phyloP scores from a whole-genome alignment of 371 early-diverging fungal genomes.

The Mucor indicus region DNA sequence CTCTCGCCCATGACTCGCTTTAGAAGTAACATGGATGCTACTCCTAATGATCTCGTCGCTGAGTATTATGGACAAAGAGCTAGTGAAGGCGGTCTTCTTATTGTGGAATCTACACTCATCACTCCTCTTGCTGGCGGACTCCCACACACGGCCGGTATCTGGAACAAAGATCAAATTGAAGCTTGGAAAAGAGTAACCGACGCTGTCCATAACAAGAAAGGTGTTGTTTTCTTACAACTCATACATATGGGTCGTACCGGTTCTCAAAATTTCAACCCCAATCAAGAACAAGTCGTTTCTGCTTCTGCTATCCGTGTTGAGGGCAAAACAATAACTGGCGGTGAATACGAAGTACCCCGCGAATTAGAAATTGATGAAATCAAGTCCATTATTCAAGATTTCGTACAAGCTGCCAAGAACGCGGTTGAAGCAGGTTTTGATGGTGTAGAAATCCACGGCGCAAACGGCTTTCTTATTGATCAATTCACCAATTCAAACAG shows the following conservation, averaged over 20 bases:
- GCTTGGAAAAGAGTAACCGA: too few species aligned
- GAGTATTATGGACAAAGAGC: too few species aligned
- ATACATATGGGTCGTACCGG: conserved; percentile 37
- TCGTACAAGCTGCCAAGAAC: conserved; percentile 34
- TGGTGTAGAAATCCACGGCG: conserved; percentile 63
- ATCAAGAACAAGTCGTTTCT: conserved; percentile 19
- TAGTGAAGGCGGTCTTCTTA: too few species aligned
- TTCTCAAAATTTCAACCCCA: conserved; percentile 1
- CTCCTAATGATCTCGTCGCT: too few species aligned
- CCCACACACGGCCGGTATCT: too few species aligned
- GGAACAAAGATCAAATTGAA: too few species aligned
- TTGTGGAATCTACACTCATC: too few species aligned
- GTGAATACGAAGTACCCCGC: conserved; percentile 9
- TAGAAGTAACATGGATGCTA: too few species aligned
- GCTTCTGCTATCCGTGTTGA: conserved; percentile 30
- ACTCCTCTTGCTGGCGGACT: too few species aligned
- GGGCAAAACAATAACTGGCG: conserved; percentile 1
- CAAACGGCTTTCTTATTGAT: conserved; percentile 60
- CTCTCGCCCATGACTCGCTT: too few species aligned
- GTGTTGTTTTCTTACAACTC: conserved; percentile 44
- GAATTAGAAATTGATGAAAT: conserved; percentile 37
- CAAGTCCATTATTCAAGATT: conserved; percentile 23
- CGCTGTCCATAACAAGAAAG: too few species aligned
- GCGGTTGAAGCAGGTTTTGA: conserved; percentile 55
- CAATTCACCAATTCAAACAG: conserved; percentile 40